A percentile compares a stretch with the other conserved stretches of the same genome.
Evolutionary conservation across 2,329 filamentous ascomycete species (phyloP).

Genomic region (Alternaria viburni): DNA sequence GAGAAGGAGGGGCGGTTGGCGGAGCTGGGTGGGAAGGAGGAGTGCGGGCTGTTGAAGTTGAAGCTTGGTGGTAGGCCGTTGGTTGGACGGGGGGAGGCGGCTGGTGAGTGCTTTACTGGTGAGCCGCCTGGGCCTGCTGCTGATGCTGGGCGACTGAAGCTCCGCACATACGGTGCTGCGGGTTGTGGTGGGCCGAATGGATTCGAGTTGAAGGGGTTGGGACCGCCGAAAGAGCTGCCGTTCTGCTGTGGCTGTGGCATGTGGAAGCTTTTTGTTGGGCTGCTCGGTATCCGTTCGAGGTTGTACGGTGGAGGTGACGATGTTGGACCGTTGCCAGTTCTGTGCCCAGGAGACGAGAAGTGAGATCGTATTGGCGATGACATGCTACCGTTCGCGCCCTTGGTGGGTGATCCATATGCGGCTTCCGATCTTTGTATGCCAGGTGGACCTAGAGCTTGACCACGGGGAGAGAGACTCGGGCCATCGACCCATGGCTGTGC

Average conservation of each 20-base stretch:
- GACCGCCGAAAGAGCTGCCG: slow-evolving; percentile 31
- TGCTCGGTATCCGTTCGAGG: slow-evolving; percentile 30
- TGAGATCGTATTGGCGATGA: slow-evolving; percentile 35
- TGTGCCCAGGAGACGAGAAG: slow-evolving; percentile 30
- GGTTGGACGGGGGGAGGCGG: slow-evolving; percentile 41
- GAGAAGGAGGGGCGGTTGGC: slow-evolving; percentile 45
- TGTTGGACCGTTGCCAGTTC: slow-evolving; percentile 24
- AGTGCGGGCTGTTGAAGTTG: slow-evolving; percentile 53
- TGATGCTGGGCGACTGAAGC: slow-evolving; percentile 42
- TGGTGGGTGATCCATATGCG: slow-evolving; percentile 42
- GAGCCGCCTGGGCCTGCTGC: slow-evolving; percentile 37
- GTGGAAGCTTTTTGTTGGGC: slow-evolving; percentile 35
- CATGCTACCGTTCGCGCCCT: slow-evolving; percentile 32
- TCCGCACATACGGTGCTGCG: slow-evolving; percentile 27
- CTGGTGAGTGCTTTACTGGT: slow-evolving; percentile 45
- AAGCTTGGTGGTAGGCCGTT: slow-evolving; percentile 41
- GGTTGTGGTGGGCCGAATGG: slow-evolving; percentile 30
- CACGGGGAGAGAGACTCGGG: slow-evolving; percentile 53
- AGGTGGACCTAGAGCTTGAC: slow-evolving; percentile 52
- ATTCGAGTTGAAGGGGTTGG: slow-evolving; percentile 22
- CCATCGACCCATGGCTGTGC: slow-evolving; percentile 48
- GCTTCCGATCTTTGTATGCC: slow-evolving; percentile 49
- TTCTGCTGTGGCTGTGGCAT: slow-evolving; percentile 34
- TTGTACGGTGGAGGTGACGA: slow-evolving; percentile 46
- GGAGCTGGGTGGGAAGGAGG: slow-evolving; percentile 52